Conservation (phyloP, 192 early-diverging fungal species). For the Dimargaris cristalligena region DNA sequence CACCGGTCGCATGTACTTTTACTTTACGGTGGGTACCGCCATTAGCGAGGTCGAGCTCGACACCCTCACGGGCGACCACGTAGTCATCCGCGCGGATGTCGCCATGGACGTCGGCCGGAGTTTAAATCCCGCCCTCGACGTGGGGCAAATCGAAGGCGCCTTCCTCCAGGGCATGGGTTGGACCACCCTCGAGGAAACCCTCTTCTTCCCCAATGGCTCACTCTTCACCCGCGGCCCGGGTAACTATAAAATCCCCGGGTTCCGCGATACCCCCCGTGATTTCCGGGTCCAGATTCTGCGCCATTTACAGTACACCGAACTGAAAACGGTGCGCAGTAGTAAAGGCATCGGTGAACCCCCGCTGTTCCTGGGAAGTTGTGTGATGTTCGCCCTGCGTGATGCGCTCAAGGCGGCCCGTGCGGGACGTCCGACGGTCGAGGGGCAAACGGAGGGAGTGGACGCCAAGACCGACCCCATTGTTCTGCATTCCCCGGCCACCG, state of each 20-base stretch:
- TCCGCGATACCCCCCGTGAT: slow-evolving; percentile 65
- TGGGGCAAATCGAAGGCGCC: slow-evolving; percentile 83
- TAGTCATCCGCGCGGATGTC: slow-evolving; percentile 53
- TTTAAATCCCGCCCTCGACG: slow-evolving; percentile 74
- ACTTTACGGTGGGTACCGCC: slow-evolving; percentile 73
- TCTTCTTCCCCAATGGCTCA: slow-evolving; percentile 58
- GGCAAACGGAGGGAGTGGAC: too few relatives aligned
- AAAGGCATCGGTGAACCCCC: slow-evolving; percentile 84
- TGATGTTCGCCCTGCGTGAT: slow-evolving; percentile 63
- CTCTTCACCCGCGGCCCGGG: slow-evolving; percentile 69
- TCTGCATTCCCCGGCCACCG: slow-evolving; percentile 58
- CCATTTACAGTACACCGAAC: slow-evolving; percentile 27
- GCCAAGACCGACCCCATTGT: slow-evolving; percentile 27
- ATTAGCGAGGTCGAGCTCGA: slow-evolving; percentile 75
- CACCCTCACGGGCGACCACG: slow-evolving; percentile 62
- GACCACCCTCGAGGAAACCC: slow-evolving; percentile 68
- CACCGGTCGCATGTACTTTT: slow-evolving; percentile 51
- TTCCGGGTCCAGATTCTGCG: slow-evolving; percentile 54
- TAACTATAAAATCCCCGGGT: slow-evolving; percentile 76
- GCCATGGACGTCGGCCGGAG: slow-evolving; percentile 73
- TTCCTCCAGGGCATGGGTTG: slow-evolving; percentile 74
- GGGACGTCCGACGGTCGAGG: too few relatives aligned
- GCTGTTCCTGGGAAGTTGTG: slow-evolving; percentile 60
- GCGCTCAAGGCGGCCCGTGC: slow-evolving; percentile 57
- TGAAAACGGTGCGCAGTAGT: slow-evolving; percentile 59